Conservation (phyloP, 371 early-diverging fungal genomes). For the Mortierella sp. region DNA sequence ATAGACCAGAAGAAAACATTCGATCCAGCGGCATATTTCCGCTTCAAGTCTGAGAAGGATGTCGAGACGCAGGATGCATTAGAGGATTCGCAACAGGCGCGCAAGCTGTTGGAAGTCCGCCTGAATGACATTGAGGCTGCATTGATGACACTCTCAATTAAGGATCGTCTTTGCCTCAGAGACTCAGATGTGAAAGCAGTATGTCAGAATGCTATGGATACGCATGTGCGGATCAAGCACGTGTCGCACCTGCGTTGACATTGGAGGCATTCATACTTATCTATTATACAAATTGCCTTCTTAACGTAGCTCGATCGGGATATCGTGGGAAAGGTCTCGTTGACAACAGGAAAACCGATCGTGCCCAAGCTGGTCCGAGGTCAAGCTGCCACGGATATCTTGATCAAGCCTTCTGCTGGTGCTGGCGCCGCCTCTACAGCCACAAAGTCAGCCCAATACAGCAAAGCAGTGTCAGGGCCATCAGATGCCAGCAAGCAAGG, state of each 20-base stretch:
- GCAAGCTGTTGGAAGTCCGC: conserved; percentile 43
- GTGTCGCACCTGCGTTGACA: not conserved
- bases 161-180: conserved; percentile 42
- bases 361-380: conserved; percentile 53
- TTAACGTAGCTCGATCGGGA: conserved; percentile 36
- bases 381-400: conserved; percentile 42
- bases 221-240: not conserved
- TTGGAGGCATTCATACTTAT: not conserved
- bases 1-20: conserved; percentile 53
- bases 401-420: conserved; percentile 29
- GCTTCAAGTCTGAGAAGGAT: conserved; percentile 55
- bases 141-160: conserved; percentile 42
- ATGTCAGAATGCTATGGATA: not conserved
- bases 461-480: conserved; percentile 8
- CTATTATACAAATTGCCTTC: not conserved
- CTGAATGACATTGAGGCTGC: conserved; percentile 41
- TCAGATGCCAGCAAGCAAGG: conserved; percentile 24
- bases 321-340: conserved; percentile 45
- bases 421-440: not conserved
- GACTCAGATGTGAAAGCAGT: conserved; percentile 40
- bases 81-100: conserved; percentile 44
- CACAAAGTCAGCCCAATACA: not conserved
- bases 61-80: conserved; percentile 37
- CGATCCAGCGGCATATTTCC: conserved; percentile 54
- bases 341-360: conserved; percentile 49